phyloP scores from a whole-genome alignment of 495 filamentous ascomycete species.

The Hypoxylon rickii region DNA sequence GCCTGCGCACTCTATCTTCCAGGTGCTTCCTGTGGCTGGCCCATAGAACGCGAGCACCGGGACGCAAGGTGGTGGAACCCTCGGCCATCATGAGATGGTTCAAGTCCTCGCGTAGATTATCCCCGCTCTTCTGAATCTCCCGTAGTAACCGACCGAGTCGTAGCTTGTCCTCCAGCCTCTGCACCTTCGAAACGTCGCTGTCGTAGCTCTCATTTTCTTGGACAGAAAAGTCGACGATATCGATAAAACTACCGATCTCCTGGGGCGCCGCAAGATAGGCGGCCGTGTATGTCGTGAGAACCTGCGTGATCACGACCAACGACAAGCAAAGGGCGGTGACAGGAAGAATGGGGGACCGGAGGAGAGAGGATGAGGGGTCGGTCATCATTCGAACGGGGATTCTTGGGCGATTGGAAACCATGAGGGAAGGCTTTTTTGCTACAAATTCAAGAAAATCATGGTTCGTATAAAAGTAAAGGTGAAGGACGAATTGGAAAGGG shows the following conservation, averaged over 20 bases:
- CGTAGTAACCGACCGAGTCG: slow-evolving; percentile 54
- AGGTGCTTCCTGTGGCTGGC: slow-evolving; percentile 48
- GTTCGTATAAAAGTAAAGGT: slow-evolving; percentile 14
- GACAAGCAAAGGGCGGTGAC: slow-evolving; percentile 56
- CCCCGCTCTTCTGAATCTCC: slow-evolving; percentile 62
- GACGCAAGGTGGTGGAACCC: slow-evolving; percentile 48
- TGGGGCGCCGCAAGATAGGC: slow-evolving; percentile 54
- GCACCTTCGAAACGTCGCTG: slow-evolving; percentile 54
- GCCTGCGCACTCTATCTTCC: slow-evolving; percentile 57
- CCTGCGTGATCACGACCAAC: slow-evolving; percentile 47
- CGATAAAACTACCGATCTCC: slow-evolving; percentile 55
- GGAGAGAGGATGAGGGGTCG: slow-evolving; percentile 43
- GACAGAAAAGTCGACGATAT: slow-evolving; percentile 54
- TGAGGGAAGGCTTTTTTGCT: slow-evolving; percentile 18
- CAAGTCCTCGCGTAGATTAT: slow-evolving; percentile 54
- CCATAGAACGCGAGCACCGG: slow-evolving; percentile 53
- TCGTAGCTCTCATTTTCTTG: slow-evolving; percentile 59
- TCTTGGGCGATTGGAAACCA: slow-evolving; percentile 18
- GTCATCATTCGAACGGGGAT: slow-evolving; percentile 40
- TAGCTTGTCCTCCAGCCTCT: slow-evolving; percentile 56
- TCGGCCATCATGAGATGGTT: slow-evolving; percentile 50
- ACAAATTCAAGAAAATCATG: slow-evolving; percentile 17
- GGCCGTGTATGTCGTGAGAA: slow-evolving; percentile 46
- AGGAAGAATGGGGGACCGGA: slow-evolving; percentile 51
- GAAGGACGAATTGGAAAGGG: slow-evolving; percentile 18